Conservation (phyloP, 2,329 filamentous ascomycete genomes). For the Fusarium pininemorale region DNA sequence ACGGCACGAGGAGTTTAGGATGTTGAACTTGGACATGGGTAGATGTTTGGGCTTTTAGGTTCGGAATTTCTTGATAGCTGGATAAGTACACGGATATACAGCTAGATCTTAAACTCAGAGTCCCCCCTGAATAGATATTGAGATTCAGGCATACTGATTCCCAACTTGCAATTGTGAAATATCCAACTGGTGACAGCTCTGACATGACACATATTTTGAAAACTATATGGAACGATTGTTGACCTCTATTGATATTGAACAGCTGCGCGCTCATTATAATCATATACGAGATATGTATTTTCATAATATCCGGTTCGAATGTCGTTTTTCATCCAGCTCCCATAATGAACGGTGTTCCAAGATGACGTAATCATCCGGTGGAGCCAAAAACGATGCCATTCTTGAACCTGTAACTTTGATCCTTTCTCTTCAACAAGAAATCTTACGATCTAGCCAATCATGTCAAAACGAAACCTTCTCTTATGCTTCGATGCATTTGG, state of each 20-base stretch:
- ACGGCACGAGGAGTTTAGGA: not conserved
- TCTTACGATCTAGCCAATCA: not conserved
- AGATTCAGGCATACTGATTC: not conserved
- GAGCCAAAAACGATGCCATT: not conserved
- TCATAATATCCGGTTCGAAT: fast-evolving
- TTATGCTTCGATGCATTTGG: constrained; percentile 37
- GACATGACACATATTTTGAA: fast-evolving
- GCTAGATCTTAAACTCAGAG: not conserved
- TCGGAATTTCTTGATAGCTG: not conserved
- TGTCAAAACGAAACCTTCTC: constrained; percentile 45
- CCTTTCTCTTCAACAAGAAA: no score
- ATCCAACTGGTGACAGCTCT: not conserved
- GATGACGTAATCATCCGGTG: constrained; percentile 19
- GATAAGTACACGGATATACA: not conserved
- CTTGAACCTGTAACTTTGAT: not conserved
- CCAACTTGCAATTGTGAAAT: not conserved
- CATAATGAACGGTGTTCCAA: not conserved
- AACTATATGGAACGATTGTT: fast-evolving
- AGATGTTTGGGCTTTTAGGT: not conserved
- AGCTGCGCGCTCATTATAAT: fast-evolving
- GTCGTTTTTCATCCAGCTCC: not conserved
- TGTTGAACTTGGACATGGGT: not conserved
- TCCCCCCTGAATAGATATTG: not conserved
- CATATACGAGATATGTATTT: fast-evolving
- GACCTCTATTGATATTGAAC: fast-evolving